A percentile compares a stretch with the other conserved stretches of the same genome.
These are phyloP conservation scores for Coemansia sp. DNA, from an alignment of 192 early-diverging fungal species.

Conservation along the genomic window DNA sequence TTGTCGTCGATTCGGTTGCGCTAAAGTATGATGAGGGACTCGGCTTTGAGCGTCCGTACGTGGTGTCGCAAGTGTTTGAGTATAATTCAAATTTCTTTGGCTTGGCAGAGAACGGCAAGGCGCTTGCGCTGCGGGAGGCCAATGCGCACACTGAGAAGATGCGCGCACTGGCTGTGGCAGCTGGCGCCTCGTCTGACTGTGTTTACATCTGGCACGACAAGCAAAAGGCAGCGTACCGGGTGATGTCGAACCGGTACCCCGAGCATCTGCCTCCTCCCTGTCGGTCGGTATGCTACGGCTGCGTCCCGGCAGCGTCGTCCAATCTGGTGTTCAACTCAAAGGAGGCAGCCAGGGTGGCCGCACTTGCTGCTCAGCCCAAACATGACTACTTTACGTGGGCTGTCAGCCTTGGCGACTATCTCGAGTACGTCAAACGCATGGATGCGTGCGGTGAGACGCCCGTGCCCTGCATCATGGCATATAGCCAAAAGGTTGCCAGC, in stretches of 20 bases:
- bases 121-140: constrained; percentile 18
- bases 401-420: constrained; percentile 38
- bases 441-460: constrained; percentile 21
- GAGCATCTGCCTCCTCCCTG: constrained; percentile 32
- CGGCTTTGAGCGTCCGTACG: constrained; percentile 28
- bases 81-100: constrained; percentile 45
- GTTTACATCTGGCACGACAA: constrained; percentile 49
- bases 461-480: constrained; percentile 42
- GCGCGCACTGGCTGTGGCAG: constrained; percentile 15
- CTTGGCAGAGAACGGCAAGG: constrained; percentile 34
- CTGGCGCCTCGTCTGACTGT: constrained; percentile 18
- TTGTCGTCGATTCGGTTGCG: constrained; percentile 16
- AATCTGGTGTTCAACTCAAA: constrained; percentile 34
- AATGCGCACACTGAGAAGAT: constrained; percentile 18
- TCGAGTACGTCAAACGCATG: constrained; percentile 22
- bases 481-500: constrained; percentile 9
- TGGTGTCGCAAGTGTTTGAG: constrained; percentile 19
- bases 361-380: constrained; percentile 5
- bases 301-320: constrained; percentile 18
- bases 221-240: constrained; percentile 45
- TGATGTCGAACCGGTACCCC: constrained; percentile 36
- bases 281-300: constrained; percentile 41
- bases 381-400: constrained; percentile 12
- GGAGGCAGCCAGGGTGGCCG: constrained; percentile 19
- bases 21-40: constrained; percentile 20